Conservation (phyloP, 148 eudicot genomes). For the Polygonum maritimum region DNA sequence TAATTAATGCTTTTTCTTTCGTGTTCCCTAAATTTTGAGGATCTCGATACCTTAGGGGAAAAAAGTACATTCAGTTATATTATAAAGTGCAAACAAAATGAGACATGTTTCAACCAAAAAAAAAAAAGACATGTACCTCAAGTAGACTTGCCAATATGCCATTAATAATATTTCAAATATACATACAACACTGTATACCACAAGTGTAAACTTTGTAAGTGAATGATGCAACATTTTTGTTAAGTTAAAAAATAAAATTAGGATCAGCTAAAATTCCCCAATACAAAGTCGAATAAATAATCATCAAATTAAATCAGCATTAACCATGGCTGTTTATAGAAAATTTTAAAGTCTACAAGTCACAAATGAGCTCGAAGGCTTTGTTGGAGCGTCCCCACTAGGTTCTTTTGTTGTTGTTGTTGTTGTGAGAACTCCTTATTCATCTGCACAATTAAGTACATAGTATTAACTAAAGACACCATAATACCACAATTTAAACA, state of each 20-base stretch:
- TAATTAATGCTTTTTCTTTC: background rate
- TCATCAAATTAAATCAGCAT: background rate
- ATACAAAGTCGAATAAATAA: background rate
- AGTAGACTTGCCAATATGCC: no score
- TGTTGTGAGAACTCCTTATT: background rate
- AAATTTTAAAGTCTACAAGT: background rate
- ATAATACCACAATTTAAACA: background rate
- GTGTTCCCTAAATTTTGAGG: background rate
- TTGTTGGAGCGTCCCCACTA: background rate
- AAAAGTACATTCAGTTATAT: no score
- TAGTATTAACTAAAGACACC: background rate
- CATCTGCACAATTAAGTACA: background rate
- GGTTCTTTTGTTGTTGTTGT: background rate
- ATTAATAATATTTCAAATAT: background rate
- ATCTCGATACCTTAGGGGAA: background rate
- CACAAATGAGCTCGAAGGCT: background rate
- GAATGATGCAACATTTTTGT: no score
- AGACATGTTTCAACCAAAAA: no score
- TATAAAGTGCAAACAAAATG: no score
- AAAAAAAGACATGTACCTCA: no score
- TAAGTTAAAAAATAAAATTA: background rate
- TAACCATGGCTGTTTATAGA: background rate
- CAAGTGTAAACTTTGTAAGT: no score
- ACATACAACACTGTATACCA: background rate
- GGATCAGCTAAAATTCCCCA: background rate